Base-by-base conservation (phyloP, 768 basidiomycete species). In the Mrakia gelida region DNA sequence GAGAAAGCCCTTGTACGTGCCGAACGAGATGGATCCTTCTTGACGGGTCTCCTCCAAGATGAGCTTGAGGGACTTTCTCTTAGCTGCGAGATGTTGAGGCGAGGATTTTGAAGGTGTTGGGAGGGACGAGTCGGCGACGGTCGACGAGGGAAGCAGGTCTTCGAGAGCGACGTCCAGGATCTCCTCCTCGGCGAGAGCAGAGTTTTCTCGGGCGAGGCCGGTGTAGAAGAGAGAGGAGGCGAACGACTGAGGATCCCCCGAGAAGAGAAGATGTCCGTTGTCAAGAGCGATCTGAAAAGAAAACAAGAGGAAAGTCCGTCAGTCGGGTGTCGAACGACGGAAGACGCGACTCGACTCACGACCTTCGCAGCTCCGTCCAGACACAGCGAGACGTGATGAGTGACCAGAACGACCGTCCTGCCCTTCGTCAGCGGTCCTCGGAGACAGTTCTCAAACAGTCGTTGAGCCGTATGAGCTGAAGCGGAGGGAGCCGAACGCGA, bases 1-100 rank as follows among this genome's bases (percentile, higher is more conserved):
- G 10, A 78, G n/a, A 30, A 78, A 78, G n/a, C 13, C 32, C 7
- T 13, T 11, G 56, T 78, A 78, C 7, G 71, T 54, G 0, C n/a
- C 52, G n/a, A 71, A 32, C 10, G 75, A 76, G 32, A 76, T 71
- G 16, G 34, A 45, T 16, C 75, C 75, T 23, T 34, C 49, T 21
- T 70, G 28, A n/a, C 75, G 67, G 7, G n/a, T 43, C 52, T 76
- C 75, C 30, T 92, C 92, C 30, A 86, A 92, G 90, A 94, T 49
- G n/a, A 76, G 75, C 75, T 76, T 92, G 0, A 92, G 91, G 1
- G 91, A 92, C 82, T 92, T 91, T 82, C 92, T 90, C 11, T 23
- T 11, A 28, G 93, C 87, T 91, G 91, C 92, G 86, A 84, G 70
- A 63, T 78, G 74, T 71, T 81, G 83, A 28, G 94, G 92, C 23